Evolutionary conservation across 345 rosid species (phyloP).

Genomic region (Corchorus olitorius): DNA sequence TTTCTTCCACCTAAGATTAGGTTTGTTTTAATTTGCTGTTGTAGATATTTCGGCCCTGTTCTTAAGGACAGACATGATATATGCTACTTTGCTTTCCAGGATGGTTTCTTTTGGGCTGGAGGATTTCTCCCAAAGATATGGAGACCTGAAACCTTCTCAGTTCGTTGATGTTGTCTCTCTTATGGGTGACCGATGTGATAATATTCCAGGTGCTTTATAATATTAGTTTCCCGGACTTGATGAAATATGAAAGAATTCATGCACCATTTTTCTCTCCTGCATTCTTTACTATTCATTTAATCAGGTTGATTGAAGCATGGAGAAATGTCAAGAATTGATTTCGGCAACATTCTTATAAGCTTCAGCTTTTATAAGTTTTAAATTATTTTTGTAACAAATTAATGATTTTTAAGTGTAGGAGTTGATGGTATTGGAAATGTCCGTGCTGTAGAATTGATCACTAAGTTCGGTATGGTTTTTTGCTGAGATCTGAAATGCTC

Average conservation of each 20-base stretch:
- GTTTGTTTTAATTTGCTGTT: background rate
- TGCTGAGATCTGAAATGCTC: conserved; percentile 7
- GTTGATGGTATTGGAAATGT: conserved; percentile 85
- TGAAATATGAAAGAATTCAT: background rate
- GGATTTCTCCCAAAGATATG: conserved; percentile 81
- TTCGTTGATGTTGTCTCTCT: conserved; percentile 85
- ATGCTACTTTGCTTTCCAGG: conserved; percentile 48
- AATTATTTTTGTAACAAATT: background rate
- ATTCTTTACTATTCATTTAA: background rate
- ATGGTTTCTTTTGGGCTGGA: conserved; percentile 94
- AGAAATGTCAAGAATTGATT: background rate
- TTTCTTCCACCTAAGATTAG: background rate
- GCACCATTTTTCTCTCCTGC: background rate
- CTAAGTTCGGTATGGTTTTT: conserved; percentile 66
- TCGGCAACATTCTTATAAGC: conserved; percentile 1
- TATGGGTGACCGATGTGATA: conserved; percentile 82
- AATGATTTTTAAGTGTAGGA: conserved; percentile 51
- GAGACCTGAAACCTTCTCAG: conserved; percentile 74
- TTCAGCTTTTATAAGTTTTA: too few species aligned
- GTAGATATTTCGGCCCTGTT: background rate
- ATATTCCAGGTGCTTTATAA: conserved; percentile 73
- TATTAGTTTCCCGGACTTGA: background rate
- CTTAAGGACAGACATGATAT: background rate
- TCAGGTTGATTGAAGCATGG: background rate
- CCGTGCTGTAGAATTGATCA: conserved; percentile 70